Base-by-base conservation (phyloP, 202 grass and related monocot genomes). In the Cymbopogon flexuosus region DNA sequence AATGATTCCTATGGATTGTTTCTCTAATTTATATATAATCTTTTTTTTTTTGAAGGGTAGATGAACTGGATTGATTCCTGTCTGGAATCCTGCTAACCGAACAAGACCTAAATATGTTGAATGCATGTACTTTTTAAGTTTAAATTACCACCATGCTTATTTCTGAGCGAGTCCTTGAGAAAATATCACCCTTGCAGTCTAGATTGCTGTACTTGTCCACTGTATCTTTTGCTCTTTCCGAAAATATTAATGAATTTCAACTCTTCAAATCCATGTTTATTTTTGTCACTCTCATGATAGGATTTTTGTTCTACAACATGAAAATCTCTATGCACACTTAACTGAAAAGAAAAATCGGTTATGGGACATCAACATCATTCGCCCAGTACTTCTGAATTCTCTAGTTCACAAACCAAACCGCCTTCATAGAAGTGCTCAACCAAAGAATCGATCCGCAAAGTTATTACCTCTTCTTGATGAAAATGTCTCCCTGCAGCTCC, bases 271-370 rank as follows among this genome's bases (percentile, higher is more conserved):
- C 33, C 33, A 23, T n/a, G 19, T 6, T n/a, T 47, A 35, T 47
- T 72, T n/a, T 18, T 24, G 5, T 36, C 43, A 15, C 60, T 29
- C 61, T 42, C 24, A 78, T 54, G 57, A 29, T 24, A 69, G 68
- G 8, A 47, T 72, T 72, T 72, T 40, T 64, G 54, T 62, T 64
- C n/a, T 65, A 72, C 71, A 81, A 75, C 62, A 84, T 16, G 64
- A 70, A 80, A 37, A 37, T 87, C 80, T 72, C 45, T 90, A 90
- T 83, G 77, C 73, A 85, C 73, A 56, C 16, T 85, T 65, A 1
- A 47, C 69, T 45, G 65, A 56, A 79, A 54, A 12, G 10, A 75
- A 37, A 52, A 70, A 52, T n/a, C 15, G 3, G 74, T 2, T 37
- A 52, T 16, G 33, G 0, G 6, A 10, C 6, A 56, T 54, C 18